Base-by-base conservation (phyloP, 305 asterid genomes). In the Solanum hybrid region DNA sequence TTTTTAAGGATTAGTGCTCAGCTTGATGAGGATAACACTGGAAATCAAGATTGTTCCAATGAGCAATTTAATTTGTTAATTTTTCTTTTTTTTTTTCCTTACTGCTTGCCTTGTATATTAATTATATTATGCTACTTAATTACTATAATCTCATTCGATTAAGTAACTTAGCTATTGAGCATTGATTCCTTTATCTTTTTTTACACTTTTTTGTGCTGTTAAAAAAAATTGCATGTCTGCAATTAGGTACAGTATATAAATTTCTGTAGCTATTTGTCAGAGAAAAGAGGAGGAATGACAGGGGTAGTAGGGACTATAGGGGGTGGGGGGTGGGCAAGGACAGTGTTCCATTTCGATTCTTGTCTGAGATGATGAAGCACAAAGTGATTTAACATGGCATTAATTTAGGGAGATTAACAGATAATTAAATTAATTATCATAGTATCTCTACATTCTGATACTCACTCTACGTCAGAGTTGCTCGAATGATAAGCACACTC, bases 321-420 rank as follows among this genome's bases (percentile, higher is more conserved):
- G 22, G 37, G 16, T 37, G 16, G 37, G 89, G 89, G 1, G 8
- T 5, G 16, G 31, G 31, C 88, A 40, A 8, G 11, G 29, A 3
- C 20, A 6, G 88, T 85, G 46, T 85, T 84, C 87, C 87, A 29
- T 83, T 46, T 83, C 64, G 40, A 83, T 83, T 46, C 87, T 89
- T 91, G 95, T 94, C 94, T 90, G 93, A 93, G 81, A 88, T 29
- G 67, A 82, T 89, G 94, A 91, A 91, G 94, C 94, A 93, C 16
- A 93, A 91, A 91, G 92, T 84, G 67, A 88, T 67, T 90, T 87
- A 31, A 57, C 82, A 89, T 76, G 89, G 90, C 64, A 90, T 57
- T 79, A 36, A 11, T 11, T 29, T 81, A 74, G 29, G 85, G 82
- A 77, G n/a, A 90, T 86, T 76, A 89, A 22, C 31, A 11, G 16